Percentiles rank a stretch among this genome's conserved stretches.
phyloP scores from a whole-genome alignment of 2,329 filamentous ascomycete genomes.

The Colletotrichum higginsianum region DNA sequence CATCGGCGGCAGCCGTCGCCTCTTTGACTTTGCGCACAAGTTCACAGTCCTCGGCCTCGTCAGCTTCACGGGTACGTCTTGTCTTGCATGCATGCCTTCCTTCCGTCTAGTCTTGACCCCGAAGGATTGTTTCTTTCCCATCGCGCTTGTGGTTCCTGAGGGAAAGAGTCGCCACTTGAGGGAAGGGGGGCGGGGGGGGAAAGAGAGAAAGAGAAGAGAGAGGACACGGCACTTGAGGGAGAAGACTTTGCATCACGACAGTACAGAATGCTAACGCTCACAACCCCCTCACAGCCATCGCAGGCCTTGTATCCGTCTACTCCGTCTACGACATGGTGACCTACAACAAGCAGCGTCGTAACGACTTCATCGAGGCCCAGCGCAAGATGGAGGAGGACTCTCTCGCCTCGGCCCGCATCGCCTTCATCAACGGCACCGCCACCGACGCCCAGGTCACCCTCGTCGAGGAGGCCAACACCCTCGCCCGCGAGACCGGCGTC shows the following conservation, averaged over 20 bases:
- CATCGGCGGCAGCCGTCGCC: slow-evolving; percentile 62
- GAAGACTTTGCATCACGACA: neutral
- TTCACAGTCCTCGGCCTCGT: slow-evolving; percentile 69
- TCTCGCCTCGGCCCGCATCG: slow-evolving; percentile 70
- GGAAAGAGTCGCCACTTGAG: neutral
- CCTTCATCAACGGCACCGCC: slow-evolving; percentile 72
- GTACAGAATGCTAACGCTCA: slow-evolving; percentile 2
- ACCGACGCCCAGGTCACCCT: slow-evolving; percentile 69
- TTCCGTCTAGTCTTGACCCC: no score
- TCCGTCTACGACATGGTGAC: slow-evolving; percentile 74
- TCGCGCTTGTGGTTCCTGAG: no score
- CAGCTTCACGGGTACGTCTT: slow-evolving; percentile 66
- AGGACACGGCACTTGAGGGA: neutral
- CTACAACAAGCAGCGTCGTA: slow-evolving; percentile 72
- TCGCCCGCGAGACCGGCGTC: slow-evolving; percentile 61
- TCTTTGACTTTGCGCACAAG: slow-evolving; percentile 71
- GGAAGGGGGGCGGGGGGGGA: neutral
- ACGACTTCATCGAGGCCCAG: slow-evolving; percentile 71
- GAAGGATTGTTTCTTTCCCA: no score
- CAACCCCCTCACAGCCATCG: slow-evolving; percentile 60
- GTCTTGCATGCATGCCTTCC: no score
- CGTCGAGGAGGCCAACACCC: slow-evolving; percentile 70
- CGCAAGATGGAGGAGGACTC: slow-evolving; percentile 68
- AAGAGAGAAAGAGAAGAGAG: neutral
- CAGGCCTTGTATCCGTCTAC: slow-evolving; percentile 70